phyloP scores from a whole-genome alignment of 2,329 filamentous ascomycete species.

The Clarireedia homoeocarpa region DNA sequence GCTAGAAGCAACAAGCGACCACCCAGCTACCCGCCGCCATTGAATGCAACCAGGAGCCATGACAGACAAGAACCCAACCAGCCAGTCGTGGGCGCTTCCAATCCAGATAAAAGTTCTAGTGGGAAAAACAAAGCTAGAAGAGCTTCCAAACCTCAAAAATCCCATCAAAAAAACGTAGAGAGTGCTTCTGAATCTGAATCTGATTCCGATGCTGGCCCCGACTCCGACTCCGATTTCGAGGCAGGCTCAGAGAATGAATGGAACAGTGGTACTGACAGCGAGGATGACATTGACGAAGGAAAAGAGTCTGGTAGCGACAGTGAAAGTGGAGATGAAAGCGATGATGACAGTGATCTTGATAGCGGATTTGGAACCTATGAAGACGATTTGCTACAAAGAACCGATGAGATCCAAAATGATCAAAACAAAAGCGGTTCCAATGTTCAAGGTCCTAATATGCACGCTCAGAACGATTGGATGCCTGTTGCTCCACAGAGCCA shows the following conservation, averaged over 20 bases:
- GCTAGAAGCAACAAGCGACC: neutral
- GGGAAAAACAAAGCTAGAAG: neutral
- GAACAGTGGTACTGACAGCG: neutral
- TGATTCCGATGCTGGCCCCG: neutral
- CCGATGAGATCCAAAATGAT: neutral
- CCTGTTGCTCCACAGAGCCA: no score
- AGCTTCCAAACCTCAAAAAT: no score
- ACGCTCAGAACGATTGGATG: no score
- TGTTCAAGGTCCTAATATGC: no score
- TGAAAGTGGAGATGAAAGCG: neutral
- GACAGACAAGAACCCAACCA: neutral
- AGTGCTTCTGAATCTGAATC: neutral
- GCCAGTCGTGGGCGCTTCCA: neutral
- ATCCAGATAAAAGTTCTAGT: neutral
- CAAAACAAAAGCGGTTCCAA: neutral
- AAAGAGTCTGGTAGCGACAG: neutral
- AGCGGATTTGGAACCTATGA: neutral
- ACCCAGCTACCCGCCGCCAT: neutral
- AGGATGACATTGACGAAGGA: neutral
- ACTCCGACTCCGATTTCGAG: neutral
- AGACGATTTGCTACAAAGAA: neutral
- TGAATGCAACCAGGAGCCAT: neutral
- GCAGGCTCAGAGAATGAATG: neutral
- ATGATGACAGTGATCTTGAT: constrained; percentile 3
- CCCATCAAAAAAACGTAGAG: neutral